Base-by-base conservation (phyloP, 306 rosid genomes). In the Prunus dulcis region DNA sequence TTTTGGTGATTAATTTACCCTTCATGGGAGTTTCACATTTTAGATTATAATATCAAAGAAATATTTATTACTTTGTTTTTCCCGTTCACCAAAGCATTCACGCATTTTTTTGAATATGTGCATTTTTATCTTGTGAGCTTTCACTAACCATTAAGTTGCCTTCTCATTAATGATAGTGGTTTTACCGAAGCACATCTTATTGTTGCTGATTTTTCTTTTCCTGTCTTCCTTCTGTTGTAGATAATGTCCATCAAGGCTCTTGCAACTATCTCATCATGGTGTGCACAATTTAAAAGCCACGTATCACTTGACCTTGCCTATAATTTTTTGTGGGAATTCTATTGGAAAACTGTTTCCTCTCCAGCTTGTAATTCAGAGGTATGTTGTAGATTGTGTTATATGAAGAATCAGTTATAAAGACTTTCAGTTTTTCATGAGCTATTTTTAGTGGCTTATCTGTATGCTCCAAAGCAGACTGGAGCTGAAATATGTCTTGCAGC, bases 401-500 rank as follows among this genome's bases (percentile, higher is more conserved):
- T 38, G 61, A 60, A 58, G 49, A 9, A 34, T 61, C 45, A 14
- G 17, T 34, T 57, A 34, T 28, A 47, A 67, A 83, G 71, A 63
- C 65, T 58, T 32, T 67, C 79, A 52, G 76, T 58, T 64, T 73
- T 50, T 67, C 64, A 68, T 64, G 63, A 88, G 71, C 46, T 69
- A 30, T 52, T 73, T 71, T 38, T 74, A n/a, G 75, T 64, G 53
- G 56, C 73, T 82, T 73, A 63, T 71, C 6, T 76, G 84, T 62
- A 34, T 71, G 76, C 80, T 61, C 51, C 57, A 83, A 81, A 53
- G 75, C 88, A 94, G 98, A 76, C 73, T 72, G 91, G 84, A 62
- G 91, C 96, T 72, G 98, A 94, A 87, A 82, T 92, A 79, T 52
- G 76, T 88, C 89, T 94, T 82, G 98, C 97, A 38, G 90, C 96